Evolutionary conservation across 1,284 basidiomycete genomes (phyloP), one percentile per base, ranked within the genome.

Genomic region (Sporisorium exsertum): DNA sequence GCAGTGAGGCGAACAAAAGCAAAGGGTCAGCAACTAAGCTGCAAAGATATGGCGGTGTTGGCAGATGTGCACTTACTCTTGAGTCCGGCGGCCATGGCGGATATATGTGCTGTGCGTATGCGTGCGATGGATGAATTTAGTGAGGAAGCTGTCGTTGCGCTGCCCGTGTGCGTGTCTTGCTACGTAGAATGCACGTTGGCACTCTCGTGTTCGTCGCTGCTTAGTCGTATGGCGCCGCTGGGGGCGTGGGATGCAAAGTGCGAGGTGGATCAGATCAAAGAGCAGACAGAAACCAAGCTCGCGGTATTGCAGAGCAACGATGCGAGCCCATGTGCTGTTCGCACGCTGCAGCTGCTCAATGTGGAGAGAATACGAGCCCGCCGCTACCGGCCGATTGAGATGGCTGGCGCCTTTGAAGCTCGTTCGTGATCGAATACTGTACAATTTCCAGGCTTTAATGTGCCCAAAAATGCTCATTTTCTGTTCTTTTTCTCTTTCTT

Each of bases 61-160:
- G 54, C 29, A 46, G 8, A 3, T 33, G n/a, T 40, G 16, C n/a
- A 66, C 78, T 78, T 46, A 80, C 78, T 80, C 61, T 77, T 78
- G 53, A 80, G 72, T 47, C 76, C 78, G 10, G 78, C 78, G 20
- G 78, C 77, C 78, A 80, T 80, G 56, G 40, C 77, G 64, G 33
- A 51, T 59, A 24, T 40, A 43, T 55, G 40, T 27, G 46, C 3
- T n/a, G 26, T 33, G 29, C 45, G 15, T 33, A 8, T 35, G 6
- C 35, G 6, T 37, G 58, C 24, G 27, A 46, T 57, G 58, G 58
- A 65, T 71, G 58, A 62, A 54, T 58, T 15, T 5, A 3, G 2
- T 13, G 37, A n/a, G 20, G 42, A 12, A 10, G 26, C 37, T 29
- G 20, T 13, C 33, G 15, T 9, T 45, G 9, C 24, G 20, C 37